Evolutionary conservation across 2,329 filamentous ascomycete species (phyloP).

Genomic region (Fusarium sp.): DNA sequence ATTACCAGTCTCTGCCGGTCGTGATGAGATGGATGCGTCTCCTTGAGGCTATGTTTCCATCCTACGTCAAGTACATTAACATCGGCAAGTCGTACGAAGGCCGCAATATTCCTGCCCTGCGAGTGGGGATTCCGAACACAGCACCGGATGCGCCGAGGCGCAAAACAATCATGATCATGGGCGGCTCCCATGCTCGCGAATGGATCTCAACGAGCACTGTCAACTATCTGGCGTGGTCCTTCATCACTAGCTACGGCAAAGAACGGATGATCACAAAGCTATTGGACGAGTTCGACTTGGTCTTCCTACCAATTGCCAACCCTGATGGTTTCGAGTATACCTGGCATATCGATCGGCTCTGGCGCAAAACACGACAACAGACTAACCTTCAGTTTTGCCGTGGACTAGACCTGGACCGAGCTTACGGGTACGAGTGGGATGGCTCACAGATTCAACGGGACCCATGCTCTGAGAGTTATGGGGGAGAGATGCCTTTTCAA

Average conservation of each 20-base stretch:
- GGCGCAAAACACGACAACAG: conserved; percentile 91
- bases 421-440: conserved; percentile 87
- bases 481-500: conserved; percentile 83
- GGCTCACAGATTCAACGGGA: conserved; percentile 70
- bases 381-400: conserved; percentile 84
- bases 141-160: conserved; percentile 58
- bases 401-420: conserved; percentile 88
- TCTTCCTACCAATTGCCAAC: conserved; percentile 89
- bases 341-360: conserved; percentile 89
- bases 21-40: conserved; percentile 92
- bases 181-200: conserved; percentile 91
- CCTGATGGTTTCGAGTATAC: conserved; percentile 95
- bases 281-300: conserved; percentile 83
- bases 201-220: conserved; percentile 96
- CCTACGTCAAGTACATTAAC: conserved; percentile 74
- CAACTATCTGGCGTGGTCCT: conserved; percentile 87
- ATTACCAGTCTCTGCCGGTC: conserved; percentile 87
- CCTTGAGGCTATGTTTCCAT: conserved; percentile 87
- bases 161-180: conserved; percentile 82
- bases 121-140: conserved; percentile 68
- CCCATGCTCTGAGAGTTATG: conserved; percentile 90
- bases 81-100: conserved; percentile 91
- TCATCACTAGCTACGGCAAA: conserved; percentile 85
- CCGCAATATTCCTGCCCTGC: conserved; percentile 82
- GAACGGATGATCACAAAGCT: conserved; percentile 75